These are phyloP conservation scores for Drosera capensis DNA, from an alignment of 148 eudicot genomes.

Conservation along the genomic window DNA sequence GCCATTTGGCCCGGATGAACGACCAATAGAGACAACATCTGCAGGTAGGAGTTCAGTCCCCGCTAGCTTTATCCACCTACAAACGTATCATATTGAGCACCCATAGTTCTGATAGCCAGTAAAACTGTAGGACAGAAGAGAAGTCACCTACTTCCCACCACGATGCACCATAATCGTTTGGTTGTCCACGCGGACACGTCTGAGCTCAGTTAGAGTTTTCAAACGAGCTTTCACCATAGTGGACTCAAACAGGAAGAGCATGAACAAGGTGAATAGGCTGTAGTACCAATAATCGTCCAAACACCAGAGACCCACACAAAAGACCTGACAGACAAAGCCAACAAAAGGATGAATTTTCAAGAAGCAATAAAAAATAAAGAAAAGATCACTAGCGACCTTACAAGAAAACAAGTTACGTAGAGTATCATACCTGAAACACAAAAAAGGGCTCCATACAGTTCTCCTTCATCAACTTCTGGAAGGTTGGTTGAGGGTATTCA, in stretches of 20 bases:
- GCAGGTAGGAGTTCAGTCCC: conserved; percentile 96
- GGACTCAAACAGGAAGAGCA: conserved; percentile 97
- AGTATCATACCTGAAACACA: conserved; percentile 76
- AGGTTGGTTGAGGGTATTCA: conserved; percentile 98
- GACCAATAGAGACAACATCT: conserved; percentile 93
- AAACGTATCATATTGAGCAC: conserved; percentile 12
- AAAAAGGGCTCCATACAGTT: conserved; percentile 98
- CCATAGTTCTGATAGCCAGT: conserved; percentile 3
- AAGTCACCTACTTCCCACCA: conserved; percentile 71
- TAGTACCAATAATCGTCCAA: conserved; percentile 97
- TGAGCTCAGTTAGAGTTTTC: conserved; percentile 92
- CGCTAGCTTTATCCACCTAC: conserved; percentile 78
- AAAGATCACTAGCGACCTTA: background rate
- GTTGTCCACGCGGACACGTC: conserved; percentile 89
- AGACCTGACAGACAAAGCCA: conserved; percentile 38
- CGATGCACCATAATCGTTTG: conserved; percentile 89
- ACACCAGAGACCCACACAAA: conserved; percentile 98
- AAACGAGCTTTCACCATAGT: conserved; percentile 96
- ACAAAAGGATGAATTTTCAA: background rate
- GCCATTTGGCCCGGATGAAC: conserved; percentile 67
- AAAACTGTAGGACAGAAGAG: conserved; percentile 4
- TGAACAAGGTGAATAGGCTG: conserved; percentile 83
- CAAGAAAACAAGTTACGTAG: background rate
- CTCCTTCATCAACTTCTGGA: conserved; percentile 93
- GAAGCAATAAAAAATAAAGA: background rate